phyloP scores from a whole-genome alignment of 441 rosid species.

The Croton laevigatus region DNA sequence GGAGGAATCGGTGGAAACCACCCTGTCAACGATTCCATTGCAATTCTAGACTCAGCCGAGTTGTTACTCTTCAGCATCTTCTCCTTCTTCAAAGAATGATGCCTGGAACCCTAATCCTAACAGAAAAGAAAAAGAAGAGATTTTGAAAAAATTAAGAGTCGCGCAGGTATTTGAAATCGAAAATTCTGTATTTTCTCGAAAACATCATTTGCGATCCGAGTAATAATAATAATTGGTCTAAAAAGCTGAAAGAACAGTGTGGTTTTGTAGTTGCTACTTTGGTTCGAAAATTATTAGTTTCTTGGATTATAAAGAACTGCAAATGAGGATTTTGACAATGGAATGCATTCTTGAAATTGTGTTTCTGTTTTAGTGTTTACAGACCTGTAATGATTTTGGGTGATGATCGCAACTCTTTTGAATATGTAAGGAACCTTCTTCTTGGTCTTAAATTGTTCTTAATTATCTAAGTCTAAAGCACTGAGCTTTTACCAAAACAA shows the following conservation, averaged over 20 bases:
- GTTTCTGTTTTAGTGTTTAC: no score
- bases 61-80: slow-evolving; percentile 61
- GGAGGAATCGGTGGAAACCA: slow-evolving; percentile 36
- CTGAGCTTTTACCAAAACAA: no score
- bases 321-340: slow-evolving; percentile 35
- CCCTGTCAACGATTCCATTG: slow-evolving; percentile 17
- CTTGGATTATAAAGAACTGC: slow-evolving; percentile 43
- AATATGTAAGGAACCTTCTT: no score
- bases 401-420: no score
- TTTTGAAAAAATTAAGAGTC: slow-evolving; percentile 48
- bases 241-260: slow-evolving; percentile 38
- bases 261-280: slow-evolving; percentile 42
- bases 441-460: no score
- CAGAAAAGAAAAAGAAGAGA: slow-evolving; percentile 52
- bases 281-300: slow-evolving; percentile 38
- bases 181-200: slow-evolving; percentile 35
- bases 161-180: slow-evolving; percentile 42
- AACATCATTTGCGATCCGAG: slow-evolving; percentile 37
- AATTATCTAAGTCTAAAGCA: no score
- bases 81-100: slow-evolving; percentile 47
- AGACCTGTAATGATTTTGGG: no score
- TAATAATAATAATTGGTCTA: slow-evolving; percentile 21
- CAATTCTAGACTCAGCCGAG: slow-evolving; percentile 53
- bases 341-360: slow-evolving; percentile 63
- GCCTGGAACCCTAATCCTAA: slow-evolving; percentile 21